Conservation (phyloP, 75 land plant species). For the Sequoia sempervirens region DNA sequence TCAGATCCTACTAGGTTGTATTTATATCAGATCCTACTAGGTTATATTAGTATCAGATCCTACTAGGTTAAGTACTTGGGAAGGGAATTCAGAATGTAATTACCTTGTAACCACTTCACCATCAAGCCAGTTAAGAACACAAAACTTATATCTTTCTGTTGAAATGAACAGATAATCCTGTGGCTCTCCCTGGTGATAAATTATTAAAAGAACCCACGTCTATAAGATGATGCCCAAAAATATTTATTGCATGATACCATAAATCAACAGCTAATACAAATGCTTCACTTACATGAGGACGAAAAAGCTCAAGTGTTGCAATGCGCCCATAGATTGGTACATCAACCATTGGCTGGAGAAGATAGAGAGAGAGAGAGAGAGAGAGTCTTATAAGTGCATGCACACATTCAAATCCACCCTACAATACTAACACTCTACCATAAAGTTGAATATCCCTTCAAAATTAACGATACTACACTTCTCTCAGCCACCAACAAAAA, state of each 20-base stretch:
- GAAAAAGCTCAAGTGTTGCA: conserved; percentile 97
- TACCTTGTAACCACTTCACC: conserved; percentile 91
- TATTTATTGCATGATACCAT: neutral
- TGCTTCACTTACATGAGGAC: conserved; percentile 74
- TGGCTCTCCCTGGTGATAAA: conserved; percentile 73
- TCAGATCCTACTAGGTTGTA: too few species aligned
- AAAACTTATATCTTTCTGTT: conserved; percentile 97
- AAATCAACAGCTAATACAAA: conserved; percentile 1
- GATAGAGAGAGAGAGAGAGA: neutral
- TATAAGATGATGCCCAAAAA: neutral
- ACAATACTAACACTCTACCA: neutral
- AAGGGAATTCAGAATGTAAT: neutral
- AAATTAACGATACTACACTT: neutral
- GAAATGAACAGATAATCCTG: conserved; percentile 96
- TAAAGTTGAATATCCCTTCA: neutral
- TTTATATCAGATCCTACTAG: too few species aligned
- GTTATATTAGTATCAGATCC: too few species aligned
- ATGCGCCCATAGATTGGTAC: conserved; percentile 99
- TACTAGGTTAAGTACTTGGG: neutral
- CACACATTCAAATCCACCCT: neutral
- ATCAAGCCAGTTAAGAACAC: conserved; percentile 96
- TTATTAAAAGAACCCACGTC: neutral
- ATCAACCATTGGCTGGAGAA: conserved; percentile 92
- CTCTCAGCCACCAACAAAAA: neutral
- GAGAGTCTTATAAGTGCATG: neutral